phyloP scores from a whole-genome alignment of 2,329 filamentous ascomycete genomes.

The Ascochyta lentis region DNA sequence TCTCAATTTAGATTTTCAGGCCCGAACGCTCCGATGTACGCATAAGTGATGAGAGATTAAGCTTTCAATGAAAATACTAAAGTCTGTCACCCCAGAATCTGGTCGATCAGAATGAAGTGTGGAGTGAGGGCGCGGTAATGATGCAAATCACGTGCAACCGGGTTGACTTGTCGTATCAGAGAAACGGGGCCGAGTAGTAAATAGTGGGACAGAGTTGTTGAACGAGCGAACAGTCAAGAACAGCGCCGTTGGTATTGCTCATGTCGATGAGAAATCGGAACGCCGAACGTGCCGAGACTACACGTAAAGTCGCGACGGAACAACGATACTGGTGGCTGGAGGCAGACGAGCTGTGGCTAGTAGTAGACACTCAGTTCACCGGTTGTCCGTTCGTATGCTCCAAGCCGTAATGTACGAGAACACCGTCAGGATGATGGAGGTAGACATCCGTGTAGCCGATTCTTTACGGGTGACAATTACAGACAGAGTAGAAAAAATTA shows the following conservation, averaged over 20 bases:
- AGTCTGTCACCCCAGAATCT: slow-evolving; percentile 9
- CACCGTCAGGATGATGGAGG: neutral
- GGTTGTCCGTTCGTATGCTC: neutral
- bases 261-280: neutral
- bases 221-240: neutral
- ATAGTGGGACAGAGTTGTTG: neutral
- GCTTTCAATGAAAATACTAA: slow-evolving; percentile 6
- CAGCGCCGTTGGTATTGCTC: neutral
- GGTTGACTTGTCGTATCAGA: neutral
- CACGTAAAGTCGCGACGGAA: neutral
- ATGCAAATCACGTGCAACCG: slow-evolving; percentile 10
- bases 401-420: neutral
- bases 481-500: no score
- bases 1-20: slow-evolving; percentile 2
- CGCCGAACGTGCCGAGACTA: slow-evolving; percentile 3
- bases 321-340: neutral
- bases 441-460: neutral
- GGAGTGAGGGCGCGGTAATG: neutral
- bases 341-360: neutral
- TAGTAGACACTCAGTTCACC: neutral
- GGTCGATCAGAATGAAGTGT: slow-evolving; percentile 7
- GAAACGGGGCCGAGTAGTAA: neutral
- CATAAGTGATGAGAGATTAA: slow-evolving; percentile 8
- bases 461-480: no score
- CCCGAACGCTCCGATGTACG: slow-evolving; percentile 4